Evolutionary conservation across 306 rosid genomes (phyloP), one percentile per base, ranked within the genome.

Genomic region (Quercus aquifolioides): DNA sequence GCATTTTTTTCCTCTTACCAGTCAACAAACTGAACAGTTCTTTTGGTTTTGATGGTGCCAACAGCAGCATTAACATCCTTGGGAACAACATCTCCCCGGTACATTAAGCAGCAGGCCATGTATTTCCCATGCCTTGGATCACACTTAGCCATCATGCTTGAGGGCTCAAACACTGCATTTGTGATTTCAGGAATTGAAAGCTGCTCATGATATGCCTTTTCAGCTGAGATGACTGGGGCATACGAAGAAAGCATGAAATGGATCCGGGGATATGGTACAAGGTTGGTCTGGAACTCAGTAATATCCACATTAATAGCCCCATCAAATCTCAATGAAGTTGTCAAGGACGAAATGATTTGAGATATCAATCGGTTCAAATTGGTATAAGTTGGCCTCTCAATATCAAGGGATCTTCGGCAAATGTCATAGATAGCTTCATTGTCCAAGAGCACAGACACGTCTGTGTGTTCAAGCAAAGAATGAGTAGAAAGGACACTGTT

Each of bases 71-170:
- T 95, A 57, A 95, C 99, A 84, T 95, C 99, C 90, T 95, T 95
- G 6, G 99, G 99, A 64, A 95, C 99, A 75, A 95, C 99, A 86
- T 95, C 99, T 5, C 99, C 99, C 55, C 99, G 76, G 83, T 95
- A 95, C 99, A 95, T 95, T 80, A 95, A 87, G 79, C 99, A 95
- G 87, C 99, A 95, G 35, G 99, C 99, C 99, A 95, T 95, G 90
- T 95, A 95, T 81, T 95, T 95, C n/a, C 99, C 99, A 74, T 95
- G 99, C 72, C 99, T 88, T 20, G 99, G 99, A 76, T 95, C 99
- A 70, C 99, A 95, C 78, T 95, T 95, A 3, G 99, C 99, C 99
- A 95, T 95, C 99, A 95, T 95, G 85, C 98, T 95, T 1, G 97
- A 86, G 59, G 99, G 99, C 81, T 95, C 99, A 69, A 95, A 95